Base-by-base conservation (phyloP, 2,329 filamentous ascomycete species). In the Colletotrichum viniferum region DNA sequence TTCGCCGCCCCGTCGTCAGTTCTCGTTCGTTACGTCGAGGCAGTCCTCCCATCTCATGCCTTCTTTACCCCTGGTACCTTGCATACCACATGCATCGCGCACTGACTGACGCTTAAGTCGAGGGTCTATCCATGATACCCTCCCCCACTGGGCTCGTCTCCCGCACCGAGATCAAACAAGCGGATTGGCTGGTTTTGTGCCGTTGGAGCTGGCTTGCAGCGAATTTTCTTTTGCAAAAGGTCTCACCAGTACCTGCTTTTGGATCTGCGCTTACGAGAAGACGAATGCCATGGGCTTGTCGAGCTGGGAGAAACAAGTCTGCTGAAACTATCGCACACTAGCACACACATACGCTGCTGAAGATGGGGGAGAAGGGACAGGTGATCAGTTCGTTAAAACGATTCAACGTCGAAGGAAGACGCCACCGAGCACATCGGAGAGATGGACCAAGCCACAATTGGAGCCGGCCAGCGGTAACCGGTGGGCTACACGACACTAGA, bases 11-110 rank as follows among this genome's bases (percentile, higher is more conserved):
- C 58, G 16, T 60, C 38, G 52, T 71, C 48, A 10, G 60, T 52
- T 43, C 48, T 52, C 34, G n/a, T n/a, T 43, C 28, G 14, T 24
- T 24, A 56, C 56, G 65, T 73, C 38, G 43, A n/a, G 14, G 30
- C 21, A 12, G 16, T 43, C 24, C 36, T 64, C 30, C 16, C 66
- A 14, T 21, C 28, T 32, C 28, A 26, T 24, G 24, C n/a, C 36
- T 5, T 43, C 16, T 24, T 58, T 72, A 63, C 73, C 73, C 73
- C 73, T 75, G 73, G 73, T 75, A 63, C 73, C 69, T 72, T 75
- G 69, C 73, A 75, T 72, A 43, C 24, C 28, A 63, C 64, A 56
- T 71, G 68, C 36, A 71, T 56, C 61, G 48, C 56, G 43, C 73
- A 68, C 62, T 63, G 62, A 67, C 69, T 68, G 69, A 38, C 62